phyloP scores from a whole-genome alignment of 2,329 filamentous ascomycete genomes.

The Fusarium sp. region DNA sequence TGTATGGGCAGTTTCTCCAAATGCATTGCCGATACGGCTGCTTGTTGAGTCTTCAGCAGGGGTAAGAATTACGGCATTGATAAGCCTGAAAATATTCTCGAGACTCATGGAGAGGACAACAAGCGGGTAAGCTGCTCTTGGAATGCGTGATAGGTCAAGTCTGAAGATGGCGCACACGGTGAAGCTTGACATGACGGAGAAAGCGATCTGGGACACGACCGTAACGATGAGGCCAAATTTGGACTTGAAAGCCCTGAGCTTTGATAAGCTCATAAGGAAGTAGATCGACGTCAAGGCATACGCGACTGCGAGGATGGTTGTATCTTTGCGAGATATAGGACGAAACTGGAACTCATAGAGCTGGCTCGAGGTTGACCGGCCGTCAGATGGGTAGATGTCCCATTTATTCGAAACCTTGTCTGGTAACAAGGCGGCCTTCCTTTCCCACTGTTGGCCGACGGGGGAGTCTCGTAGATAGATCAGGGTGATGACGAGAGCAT shows the following conservation, averaged over 20 bases:
- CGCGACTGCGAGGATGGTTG: slow-evolving; percentile 69
- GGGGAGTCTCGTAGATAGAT: slow-evolving; percentile 74
- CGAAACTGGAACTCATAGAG: slow-evolving; percentile 83
- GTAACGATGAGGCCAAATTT: slow-evolving; percentile 77
- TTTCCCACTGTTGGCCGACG: slow-evolving; percentile 73
- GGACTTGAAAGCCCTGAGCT: slow-evolving; percentile 79
- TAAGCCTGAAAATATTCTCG: slow-evolving; percentile 81
- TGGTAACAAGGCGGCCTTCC: slow-evolving; percentile 64
- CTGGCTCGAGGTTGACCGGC: slow-evolving; percentile 63
- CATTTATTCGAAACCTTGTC: slow-evolving; percentile 62
- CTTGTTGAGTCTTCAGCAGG: slow-evolving; percentile 75
- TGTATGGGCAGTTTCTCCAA: slow-evolving; percentile 77
- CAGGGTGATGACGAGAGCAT: slow-evolving; percentile 81
- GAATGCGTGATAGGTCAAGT: slow-evolving; percentile 79
- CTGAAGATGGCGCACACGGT: slow-evolving; percentile 80
- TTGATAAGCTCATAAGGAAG: slow-evolving; percentile 72
- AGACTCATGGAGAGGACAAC: slow-evolving; percentile 81
- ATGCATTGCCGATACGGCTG: slow-evolving; percentile 75
- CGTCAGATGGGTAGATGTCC: slow-evolving; percentile 71
- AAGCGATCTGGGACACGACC: slow-evolving; percentile 73
- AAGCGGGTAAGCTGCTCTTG: slow-evolving; percentile 77
- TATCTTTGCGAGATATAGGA: slow-evolving; percentile 75
- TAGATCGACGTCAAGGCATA: slow-evolving; percentile 73
- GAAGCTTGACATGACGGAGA: slow-evolving; percentile 82
- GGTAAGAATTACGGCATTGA: slow-evolving; percentile 80